Conservation (phyloP, 2,329 filamentous ascomycete species). For the Nannizziopsis arthrosporioides region DNA sequence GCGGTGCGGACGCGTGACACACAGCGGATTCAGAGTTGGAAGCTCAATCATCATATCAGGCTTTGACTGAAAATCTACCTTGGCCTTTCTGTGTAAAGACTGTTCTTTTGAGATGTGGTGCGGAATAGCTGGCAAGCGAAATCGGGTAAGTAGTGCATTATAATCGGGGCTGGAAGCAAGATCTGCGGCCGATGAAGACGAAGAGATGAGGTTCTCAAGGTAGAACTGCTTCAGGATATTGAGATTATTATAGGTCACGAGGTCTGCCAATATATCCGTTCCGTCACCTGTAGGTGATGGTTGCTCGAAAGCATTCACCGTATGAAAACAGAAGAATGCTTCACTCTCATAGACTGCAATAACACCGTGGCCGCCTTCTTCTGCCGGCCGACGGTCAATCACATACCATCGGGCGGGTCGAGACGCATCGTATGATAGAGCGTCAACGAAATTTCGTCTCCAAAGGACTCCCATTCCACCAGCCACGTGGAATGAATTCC, state of each 20-base stretch:
- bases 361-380: constrained; percentile 46
- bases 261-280: constrained; percentile 52
- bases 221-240: constrained; percentile 58
- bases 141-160: constrained; percentile 23
- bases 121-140: constrained; percentile 28
- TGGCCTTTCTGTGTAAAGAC: constrained; percentile 13
- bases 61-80: constrained; percentile 21
- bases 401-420: constrained; percentile 59
- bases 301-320: constrained; percentile 65
- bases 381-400: constrained; percentile 46
- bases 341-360: constrained; percentile 57
- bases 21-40: constrained; percentile 40
- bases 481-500: constrained; percentile 49
- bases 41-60: constrained; percentile 32
- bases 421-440: constrained; percentile 51
- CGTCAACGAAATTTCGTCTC: constrained; percentile 56
- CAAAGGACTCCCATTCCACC: constrained; percentile 51
- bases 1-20: constrained; percentile 36
- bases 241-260: constrained; percentile 51
- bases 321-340: constrained; percentile 68
- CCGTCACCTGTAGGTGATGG: constrained; percentile 25
- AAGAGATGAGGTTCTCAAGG: constrained; percentile 51
- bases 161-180: constrained; percentile 19
- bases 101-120: not conserved
- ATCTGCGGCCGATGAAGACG: constrained; percentile 40